These are phyloP conservation scores for Nidularia pulvinata DNA, from an alignment of 768 basidiomycete species.

Conservation along the genomic window DNA sequence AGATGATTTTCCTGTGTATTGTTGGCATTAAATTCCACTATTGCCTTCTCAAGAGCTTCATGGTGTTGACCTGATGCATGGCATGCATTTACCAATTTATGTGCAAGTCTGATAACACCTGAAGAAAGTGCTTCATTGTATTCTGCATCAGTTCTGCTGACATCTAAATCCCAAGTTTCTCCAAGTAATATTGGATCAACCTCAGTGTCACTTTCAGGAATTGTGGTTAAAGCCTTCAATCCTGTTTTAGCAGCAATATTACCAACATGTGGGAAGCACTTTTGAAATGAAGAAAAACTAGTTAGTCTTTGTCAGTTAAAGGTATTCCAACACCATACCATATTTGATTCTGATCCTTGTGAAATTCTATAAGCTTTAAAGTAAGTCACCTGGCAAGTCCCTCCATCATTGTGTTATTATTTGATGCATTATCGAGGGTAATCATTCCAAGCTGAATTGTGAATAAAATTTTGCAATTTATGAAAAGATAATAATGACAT, in stretches of 20 bases:
- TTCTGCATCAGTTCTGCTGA: background rate
- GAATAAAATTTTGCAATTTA: background rate
- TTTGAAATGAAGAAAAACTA: background rate
- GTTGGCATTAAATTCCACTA: conserved; percentile 9
- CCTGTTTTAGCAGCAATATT: background rate
- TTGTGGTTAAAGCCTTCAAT: background rate
- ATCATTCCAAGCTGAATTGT: conserved; percentile 16
- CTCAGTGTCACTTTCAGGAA: background rate
- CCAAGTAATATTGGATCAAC: background rate
- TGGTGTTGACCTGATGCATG: conserved; percentile 26
- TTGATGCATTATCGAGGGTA: conserved; percentile 34
- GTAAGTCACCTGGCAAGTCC: conserved; percentile 8
- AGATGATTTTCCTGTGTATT: conserved; percentile 1
- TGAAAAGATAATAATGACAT: background rate
- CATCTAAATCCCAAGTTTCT: background rate
- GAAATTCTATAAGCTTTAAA: conserved; percentile 1
- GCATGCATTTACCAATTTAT: conserved; percentile 22
- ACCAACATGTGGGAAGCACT: background rate
- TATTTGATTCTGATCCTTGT: background rate
- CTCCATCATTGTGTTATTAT: conserved; percentile 27
- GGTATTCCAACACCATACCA: background rate
- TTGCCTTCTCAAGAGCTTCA: conserved; percentile 15
- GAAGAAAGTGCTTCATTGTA: conserved; percentile 15
- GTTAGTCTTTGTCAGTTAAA: background rate
- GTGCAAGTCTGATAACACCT: conserved; percentile 18